A percentile compares a stretch with the other conserved stretches of the same genome.
phyloP scores from a whole-genome alignment of 176 grass and related monocot genomes.

The Otatea glauca region DNA sequence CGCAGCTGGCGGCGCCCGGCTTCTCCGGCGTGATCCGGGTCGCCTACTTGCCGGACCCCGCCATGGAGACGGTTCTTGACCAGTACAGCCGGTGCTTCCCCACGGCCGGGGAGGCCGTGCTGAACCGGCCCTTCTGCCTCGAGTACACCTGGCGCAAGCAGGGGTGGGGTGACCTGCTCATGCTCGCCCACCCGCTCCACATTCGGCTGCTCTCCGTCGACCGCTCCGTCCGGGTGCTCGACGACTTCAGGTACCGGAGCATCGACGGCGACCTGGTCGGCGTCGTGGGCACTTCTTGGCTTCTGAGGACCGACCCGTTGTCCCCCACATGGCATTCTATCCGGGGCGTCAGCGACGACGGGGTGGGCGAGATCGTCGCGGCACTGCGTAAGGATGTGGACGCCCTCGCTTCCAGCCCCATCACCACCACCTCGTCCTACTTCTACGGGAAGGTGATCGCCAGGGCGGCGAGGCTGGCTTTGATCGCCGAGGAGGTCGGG shows the following conservation, averaged over 20 bases:
- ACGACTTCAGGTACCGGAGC: conserved; percentile 83
- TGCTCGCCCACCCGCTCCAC: conserved; percentile 92
- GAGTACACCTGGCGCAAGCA: conserved; percentile 85
- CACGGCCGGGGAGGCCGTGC: conserved; percentile 62
- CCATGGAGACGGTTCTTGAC: conserved; percentile 72
- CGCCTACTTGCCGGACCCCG: conserved; percentile 62
- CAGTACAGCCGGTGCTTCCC: conserved; percentile 81
- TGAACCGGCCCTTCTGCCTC: conserved; percentile 62
- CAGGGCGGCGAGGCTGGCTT: conserved; percentile 70
- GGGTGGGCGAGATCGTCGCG: conserved; percentile 61
- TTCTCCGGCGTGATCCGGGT: conserved; percentile 70
- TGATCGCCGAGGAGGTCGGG: conserved; percentile 86
- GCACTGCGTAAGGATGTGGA: conserved; percentile 71
- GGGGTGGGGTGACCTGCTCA: conserved; percentile 74
- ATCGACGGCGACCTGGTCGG: conserved; percentile 95
- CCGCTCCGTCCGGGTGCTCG: conserved; percentile 49
- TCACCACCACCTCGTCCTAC: conserved; percentile 85
- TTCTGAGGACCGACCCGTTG: conserved; percentile 57
- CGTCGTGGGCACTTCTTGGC: conserved; percentile 77
- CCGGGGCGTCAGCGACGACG: conserved; percentile 63
- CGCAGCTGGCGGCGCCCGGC: conserved; percentile 53
- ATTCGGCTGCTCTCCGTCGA: conserved; percentile 62
- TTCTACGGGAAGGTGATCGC: conserved; percentile 93
- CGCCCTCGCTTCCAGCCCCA: conserved; percentile 43
- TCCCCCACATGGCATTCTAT: conserved; percentile 79